A percentile compares a stretch with the other conserved stretches of the same genome.
Evolutionary conservation across 2,329 filamentous ascomycete species (phyloP).

Genomic region (Peltaster fructicola): DNA sequence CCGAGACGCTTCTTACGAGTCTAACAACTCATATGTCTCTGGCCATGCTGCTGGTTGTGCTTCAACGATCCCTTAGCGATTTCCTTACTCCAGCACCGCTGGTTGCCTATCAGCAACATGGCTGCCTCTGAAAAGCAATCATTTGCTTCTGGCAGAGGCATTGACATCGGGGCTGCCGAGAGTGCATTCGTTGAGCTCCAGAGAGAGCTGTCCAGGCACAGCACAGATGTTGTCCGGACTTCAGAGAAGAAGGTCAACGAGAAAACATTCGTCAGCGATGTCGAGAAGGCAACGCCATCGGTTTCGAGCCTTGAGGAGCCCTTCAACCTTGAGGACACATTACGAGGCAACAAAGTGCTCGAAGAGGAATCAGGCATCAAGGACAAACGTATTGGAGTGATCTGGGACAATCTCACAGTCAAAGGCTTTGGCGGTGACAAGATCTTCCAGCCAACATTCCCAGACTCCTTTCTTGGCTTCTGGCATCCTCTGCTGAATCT

Average conservation of each 20-base stretch:
- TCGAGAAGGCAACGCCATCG: constrained; percentile 37
- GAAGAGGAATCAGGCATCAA: constrained; percentile 64
- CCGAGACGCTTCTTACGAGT: too few species aligned
- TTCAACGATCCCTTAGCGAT: too few species aligned
- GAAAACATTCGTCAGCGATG: constrained; percentile 30
- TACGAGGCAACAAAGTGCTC: constrained; percentile 54
- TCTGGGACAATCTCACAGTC: constrained; percentile 48
- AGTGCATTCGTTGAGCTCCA: constrained; percentile 52
- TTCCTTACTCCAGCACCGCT: too few species aligned
- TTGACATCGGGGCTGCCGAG: constrained; percentile 50
- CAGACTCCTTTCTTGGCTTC: constrained; percentile 44
- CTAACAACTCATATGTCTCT: too few species aligned
- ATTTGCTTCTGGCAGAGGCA: too few species aligned
- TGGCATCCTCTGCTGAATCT: too few species aligned
- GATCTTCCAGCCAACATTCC: constrained; percentile 41
- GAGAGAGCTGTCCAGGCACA: constrained; percentile 25
- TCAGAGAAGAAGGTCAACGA: constrained; percentile 29
- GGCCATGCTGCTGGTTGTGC: too few species aligned
- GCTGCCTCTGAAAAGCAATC: too few species aligned
- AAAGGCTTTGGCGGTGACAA: constrained; percentile 43
- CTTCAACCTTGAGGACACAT: constrained; percentile 59
- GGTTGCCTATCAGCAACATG: too few species aligned
- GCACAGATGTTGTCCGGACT: constrained; percentile 25
- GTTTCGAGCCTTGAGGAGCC: constrained; percentile 32
- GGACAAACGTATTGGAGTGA: constrained; percentile 49